These are phyloP conservation scores for Neurospora tetraspora DNA, from an alignment of 495 filamentous ascomycete species.

Conservation along the genomic window DNA sequence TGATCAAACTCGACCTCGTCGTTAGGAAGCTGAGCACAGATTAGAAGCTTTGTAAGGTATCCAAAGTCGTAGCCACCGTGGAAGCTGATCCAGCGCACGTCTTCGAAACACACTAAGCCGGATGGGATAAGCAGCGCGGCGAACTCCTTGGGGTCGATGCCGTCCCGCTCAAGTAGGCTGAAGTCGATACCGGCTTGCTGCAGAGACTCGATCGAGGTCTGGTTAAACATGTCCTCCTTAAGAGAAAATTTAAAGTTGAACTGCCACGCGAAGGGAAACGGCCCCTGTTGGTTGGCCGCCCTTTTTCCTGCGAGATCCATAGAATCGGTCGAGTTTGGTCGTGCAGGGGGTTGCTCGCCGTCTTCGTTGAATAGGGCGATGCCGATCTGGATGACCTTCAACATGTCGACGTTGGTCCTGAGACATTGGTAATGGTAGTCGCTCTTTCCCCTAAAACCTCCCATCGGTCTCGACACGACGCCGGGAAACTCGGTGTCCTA, in stretches of 20 bases:
- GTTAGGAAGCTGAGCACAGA: conserved; percentile 66
- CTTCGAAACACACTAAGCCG: conserved; percentile 76
- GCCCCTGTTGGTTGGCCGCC: conserved; percentile 40
- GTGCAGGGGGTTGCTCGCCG: conserved; percentile 71
- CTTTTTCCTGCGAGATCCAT: conserved; percentile 33
- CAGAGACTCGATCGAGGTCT: conserved; percentile 82
- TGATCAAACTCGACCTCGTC: conserved; percentile 81
- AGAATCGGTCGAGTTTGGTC: conserved; percentile 44
- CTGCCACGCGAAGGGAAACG: conserved; percentile 86
- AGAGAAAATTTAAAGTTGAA: conserved; percentile 98
- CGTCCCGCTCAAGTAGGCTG: conserved; percentile 63
- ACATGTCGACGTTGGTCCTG: conserved; percentile 90
- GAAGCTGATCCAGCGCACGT: conserved; percentile 93
- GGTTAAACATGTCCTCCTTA: conserved; percentile 91
- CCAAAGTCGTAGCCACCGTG: conserved; percentile 99
- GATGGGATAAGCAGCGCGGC: conserved; percentile 83
- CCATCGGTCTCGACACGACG: conserved; percentile 90
- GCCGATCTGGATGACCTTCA: conserved; percentile 94
- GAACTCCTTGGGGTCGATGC: conserved; percentile 86
- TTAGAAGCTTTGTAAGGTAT: conserved; percentile 88
- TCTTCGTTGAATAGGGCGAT: conserved; percentile 83
- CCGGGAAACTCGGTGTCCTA: conserved; percentile 98
- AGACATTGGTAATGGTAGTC: conserved; percentile 98
- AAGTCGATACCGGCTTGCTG: conserved; percentile 86
- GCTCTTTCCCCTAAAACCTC: conserved; percentile 82